Evolutionary conservation across 768 basidiomycete species (phyloP).

Genomic region (Termitomyces sp.): DNA sequence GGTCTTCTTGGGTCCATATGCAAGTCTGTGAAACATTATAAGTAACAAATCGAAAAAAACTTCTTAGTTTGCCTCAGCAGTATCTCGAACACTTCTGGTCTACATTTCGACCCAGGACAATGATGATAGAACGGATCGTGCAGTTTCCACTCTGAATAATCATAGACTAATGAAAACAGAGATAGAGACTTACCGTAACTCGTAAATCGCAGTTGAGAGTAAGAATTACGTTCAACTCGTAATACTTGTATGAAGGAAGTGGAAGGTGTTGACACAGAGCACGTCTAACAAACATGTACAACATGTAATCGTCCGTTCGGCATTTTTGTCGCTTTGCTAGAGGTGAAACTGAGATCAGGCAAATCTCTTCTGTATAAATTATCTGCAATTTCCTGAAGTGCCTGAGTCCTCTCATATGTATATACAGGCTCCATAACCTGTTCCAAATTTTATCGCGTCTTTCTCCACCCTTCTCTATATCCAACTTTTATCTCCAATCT

Average conservation of each 20-base stretch:
- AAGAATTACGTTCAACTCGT: not conserved
- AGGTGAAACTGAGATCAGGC: no score
- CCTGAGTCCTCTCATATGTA: no score
- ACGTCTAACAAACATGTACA: constrained; percentile 1
- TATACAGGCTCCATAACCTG: no score
- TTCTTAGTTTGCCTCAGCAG: constrained; percentile 62
- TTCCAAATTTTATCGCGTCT: no score
- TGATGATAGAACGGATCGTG: constrained; percentile 48
- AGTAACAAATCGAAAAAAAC: constrained; percentile 1
- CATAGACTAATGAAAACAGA: constrained; percentile 23
- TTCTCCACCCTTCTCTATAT: no score
- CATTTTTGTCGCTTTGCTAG: no score
- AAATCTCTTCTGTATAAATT: no score
- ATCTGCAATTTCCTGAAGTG: no score
- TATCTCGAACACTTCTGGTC: constrained; percentile 87
- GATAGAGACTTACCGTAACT: constrained; percentile 2
- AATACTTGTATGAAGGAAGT: not conserved
- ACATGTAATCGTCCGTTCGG: not conserved
- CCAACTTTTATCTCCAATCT: no score
- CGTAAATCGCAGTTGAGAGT: not conserved
- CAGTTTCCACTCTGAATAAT: constrained; percentile 96
- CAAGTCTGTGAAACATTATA: constrained; percentile 7
- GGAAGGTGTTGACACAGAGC: not conserved
- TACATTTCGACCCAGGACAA: constrained; percentile 59
- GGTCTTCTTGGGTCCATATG: constrained; percentile 76